phyloP scores from a whole-genome alignment of 768 basidiomycete species.

The Termitomyces sp. region DNA sequence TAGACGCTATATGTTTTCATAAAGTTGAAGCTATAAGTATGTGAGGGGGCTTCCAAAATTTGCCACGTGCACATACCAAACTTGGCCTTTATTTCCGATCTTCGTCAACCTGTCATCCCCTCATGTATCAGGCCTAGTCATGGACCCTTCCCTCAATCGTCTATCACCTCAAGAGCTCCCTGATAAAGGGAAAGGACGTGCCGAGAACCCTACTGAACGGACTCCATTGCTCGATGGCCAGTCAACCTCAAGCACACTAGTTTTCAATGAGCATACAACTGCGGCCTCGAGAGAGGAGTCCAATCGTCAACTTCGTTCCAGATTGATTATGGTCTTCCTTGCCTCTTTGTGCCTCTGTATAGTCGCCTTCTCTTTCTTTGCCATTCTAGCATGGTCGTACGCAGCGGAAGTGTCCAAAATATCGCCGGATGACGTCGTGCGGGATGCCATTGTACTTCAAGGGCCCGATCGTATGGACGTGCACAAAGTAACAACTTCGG shows the following conservation, averaged over 20 bases:
- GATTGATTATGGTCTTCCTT: constrained; percentile 48
- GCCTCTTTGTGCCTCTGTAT: constrained; percentile 46
- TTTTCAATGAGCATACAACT: constrained; percentile 8
- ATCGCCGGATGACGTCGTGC: constrained; percentile 53
- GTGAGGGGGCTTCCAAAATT: too few species aligned
- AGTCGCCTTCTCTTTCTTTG: constrained; percentile 34
- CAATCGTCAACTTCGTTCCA: constrained; percentile 27
- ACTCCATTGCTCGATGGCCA: constrained; percentile 47
- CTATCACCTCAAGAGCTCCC: constrained; percentile 5
- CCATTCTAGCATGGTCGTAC: constrained; percentile 61
- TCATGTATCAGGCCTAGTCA: constrained; percentile 36
- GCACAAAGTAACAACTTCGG: constrained; percentile 51
- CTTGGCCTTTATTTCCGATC: constrained; percentile 10
- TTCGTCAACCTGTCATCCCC: too few species aligned
- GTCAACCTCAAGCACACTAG: constrained; percentile 23
- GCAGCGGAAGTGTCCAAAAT: constrained; percentile 47
- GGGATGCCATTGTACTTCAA: constrained; percentile 45
- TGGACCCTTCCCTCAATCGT: constrained; percentile 11
- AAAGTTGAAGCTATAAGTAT: too few species aligned
- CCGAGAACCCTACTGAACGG: constrained; percentile 38
- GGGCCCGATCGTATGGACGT: constrained; percentile 62
- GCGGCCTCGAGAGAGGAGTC: constrained; percentile 13
- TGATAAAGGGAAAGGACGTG: constrained; percentile 55
- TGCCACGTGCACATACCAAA: not conserved
- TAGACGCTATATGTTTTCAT: too few species aligned